These are phyloP conservation scores for Malassezia sympodialis DNA, from an alignment of 1,284 basidiomycete species.

Conservation along the genomic window DNA sequence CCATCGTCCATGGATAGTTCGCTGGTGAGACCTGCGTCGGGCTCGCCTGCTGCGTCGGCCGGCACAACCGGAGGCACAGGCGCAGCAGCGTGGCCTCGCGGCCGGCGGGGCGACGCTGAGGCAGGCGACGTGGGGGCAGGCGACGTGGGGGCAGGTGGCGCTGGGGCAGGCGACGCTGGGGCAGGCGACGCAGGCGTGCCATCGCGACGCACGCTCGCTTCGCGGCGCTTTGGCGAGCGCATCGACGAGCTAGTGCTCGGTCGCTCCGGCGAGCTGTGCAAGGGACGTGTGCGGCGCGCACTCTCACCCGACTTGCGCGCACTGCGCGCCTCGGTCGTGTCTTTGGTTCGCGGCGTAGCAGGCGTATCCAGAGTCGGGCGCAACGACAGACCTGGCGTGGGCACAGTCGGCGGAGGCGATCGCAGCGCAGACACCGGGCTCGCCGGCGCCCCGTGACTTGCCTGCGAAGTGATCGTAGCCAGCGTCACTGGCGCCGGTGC, in stretches of 20 bases:
- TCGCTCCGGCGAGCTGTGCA: not conserved
- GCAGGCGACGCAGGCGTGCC: not conserved
- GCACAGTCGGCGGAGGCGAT: not conserved
- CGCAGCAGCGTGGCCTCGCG: not conserved
- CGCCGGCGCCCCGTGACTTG: not conserved
- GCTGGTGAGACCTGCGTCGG: not conserved
- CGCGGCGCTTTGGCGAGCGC: not conserved
- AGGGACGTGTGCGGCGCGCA: not conserved
- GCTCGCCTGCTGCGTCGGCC: not conserved
- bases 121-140: not conserved
- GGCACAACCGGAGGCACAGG: not conserved
- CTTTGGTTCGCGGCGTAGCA: not conserved
- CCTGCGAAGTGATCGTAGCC: not conserved
- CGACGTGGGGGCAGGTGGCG: too few relatives aligned
- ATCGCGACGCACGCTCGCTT: not conserved
- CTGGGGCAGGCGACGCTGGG: not conserved
- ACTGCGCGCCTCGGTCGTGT: not conserved
- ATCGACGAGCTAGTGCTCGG: not conserved
- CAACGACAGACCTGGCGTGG: not conserved
- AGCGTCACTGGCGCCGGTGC: not conserved
- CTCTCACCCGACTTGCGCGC: slow-evolving; percentile 1
- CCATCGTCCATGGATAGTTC: slow-evolving; percentile 2
- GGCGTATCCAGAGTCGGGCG: not conserved
- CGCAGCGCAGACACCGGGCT: not conserved
- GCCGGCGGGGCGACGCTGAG: not conserved